phyloP scores from a whole-genome alignment of 441 rosid species.

The Populus hybrid region DNA sequence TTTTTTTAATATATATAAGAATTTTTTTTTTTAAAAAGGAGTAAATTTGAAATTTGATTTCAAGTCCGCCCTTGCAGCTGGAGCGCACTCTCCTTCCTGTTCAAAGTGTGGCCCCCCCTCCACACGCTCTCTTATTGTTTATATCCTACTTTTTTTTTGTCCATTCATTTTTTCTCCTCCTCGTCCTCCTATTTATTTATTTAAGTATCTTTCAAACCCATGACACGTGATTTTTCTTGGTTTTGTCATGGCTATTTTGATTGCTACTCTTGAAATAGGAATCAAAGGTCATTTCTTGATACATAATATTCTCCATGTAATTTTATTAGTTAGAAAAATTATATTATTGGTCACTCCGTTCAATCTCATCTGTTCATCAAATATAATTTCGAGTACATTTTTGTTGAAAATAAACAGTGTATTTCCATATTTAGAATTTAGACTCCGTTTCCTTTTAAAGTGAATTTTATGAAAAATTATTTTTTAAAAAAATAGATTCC shows the following conservation, averaged over 20 bases:
- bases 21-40: neutral
- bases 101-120: constrained; percentile 30
- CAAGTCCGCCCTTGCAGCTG: constrained; percentile 45
- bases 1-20: no score
- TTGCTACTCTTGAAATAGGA: neutral
- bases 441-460: neutral
- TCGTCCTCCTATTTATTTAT: neutral
- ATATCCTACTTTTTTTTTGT: no score
- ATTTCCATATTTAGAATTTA: neutral
- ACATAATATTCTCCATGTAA: neutral
- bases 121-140: constrained; percentile 7
- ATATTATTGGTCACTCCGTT: no score
- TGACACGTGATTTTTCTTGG: no score
- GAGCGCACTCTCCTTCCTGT: constrained; percentile 35
- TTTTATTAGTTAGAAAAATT: neutral
- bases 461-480: no score
- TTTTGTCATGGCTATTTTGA: neutral
- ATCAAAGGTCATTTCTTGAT: neutral
- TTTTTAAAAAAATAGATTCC: neutral
- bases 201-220: neutral
- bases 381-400: neutral
- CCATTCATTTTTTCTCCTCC: neutral
- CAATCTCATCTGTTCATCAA: neutral
- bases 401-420: neutral
- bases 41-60: constrained; percentile 32